These are phyloP conservation scores for Pezicula carpinea DNA, from an alignment of 2,329 filamentous ascomycete species.

Conservation along the genomic window DNA sequence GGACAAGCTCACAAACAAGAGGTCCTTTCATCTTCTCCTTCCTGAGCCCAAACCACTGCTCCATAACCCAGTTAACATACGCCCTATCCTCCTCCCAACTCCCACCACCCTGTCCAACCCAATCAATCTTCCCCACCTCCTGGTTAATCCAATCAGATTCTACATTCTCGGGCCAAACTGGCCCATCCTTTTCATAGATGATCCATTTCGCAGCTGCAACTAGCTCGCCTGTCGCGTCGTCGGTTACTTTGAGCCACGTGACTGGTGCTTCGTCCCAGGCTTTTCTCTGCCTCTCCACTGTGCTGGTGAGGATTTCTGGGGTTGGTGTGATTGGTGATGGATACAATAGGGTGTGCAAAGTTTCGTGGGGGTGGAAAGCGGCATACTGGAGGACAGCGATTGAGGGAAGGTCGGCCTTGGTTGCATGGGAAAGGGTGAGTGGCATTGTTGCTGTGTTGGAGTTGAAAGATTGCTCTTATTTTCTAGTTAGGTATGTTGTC, in stretches of 20 bases:
- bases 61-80: constrained; percentile 2
- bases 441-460: constrained; percentile 4
- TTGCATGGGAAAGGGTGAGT: constrained; percentile 4
- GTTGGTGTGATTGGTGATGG: constrained; percentile 6
- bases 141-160: constrained; percentile 1
- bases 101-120: background rate
- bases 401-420: constrained; percentile 6
- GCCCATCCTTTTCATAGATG: constrained; percentile 1
- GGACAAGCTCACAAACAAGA: background rate
- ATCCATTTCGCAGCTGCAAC: constrained; percentile 14
- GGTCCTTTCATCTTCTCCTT: constrained; percentile 7
- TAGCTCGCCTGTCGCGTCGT: constrained; percentile 1
- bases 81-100: background rate
- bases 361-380: constrained; percentile 10
- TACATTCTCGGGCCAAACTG: background rate
- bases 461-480: too few species aligned
- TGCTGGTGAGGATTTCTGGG: background rate
- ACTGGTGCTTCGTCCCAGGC: background rate
- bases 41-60: constrained; percentile 4
- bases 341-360: constrained; percentile 9
- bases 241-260: constrained; percentile 6
- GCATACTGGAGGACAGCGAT: constrained; percentile 8
- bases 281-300: background rate
- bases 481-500: too few species aligned
- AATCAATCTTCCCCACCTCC: background rate